Base-by-base conservation (phyloP, 2,329 filamentous ascomycete genomes). In the Pseudogymnoascus sp. region DNA sequence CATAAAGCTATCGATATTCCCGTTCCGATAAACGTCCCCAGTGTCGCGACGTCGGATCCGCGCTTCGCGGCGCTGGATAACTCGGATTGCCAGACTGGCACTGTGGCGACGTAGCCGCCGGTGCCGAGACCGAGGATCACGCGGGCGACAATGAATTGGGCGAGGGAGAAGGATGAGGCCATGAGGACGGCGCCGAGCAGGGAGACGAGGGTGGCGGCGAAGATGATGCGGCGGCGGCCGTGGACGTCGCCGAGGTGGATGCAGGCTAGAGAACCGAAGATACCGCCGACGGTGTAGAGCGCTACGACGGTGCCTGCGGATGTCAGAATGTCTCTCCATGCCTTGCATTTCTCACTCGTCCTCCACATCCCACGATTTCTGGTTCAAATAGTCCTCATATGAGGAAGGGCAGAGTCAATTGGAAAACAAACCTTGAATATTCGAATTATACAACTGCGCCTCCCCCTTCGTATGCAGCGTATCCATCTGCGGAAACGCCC, bases 401-500 rank as follows among this genome's bases (percentile, higher is more conserved):
- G n/a, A 1, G 31, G n/a, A 28, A 14, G 3, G 25, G 7, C n/a
- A 1, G 1, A 46, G 42, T 9, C 8, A 25, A 31, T 31, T 23
- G n/a, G 34, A 5, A 61, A 31, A 16, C 46, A 9, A n/a, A 62
- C 69, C 72, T 66, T 73, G 69, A 18, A 72, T 65, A 7, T 66
- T 70, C 31, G 72, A 68, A 66, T 80, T 79, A 64, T 76, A 68
- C 56, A 72, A 72, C 69, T 82, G 78, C 42, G 73, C 65, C 0
- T 73, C 71, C 2, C 79, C 80, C 0, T 66, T 72, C 1, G 77
- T 74, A 67, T 78, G 72, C 46, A 78, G 67, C 0, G 80, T 82
- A 69, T 83, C 75, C 67, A 82, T 80, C 61, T 75, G 68, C 1
- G 80, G 80, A 66, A 83, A 82, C 63, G 76, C 75, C 63, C 76